Base-by-base conservation (phyloP, 1,139 yeast species). In the Candida buenavistaensis region DNA sequence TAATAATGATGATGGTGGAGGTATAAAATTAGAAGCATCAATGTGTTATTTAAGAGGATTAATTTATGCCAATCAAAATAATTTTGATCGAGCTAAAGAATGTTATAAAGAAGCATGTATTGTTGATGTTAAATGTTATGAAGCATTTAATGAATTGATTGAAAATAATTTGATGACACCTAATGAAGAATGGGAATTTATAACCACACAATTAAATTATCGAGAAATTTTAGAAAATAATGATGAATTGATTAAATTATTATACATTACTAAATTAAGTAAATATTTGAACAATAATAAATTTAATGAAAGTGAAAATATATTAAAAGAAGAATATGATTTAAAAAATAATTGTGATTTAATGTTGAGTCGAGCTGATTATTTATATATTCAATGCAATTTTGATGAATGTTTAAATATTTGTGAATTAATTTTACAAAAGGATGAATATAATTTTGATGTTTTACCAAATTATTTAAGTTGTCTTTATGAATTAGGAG, bases 51-150 rank as follows among this genome's bases (percentile, higher is more conserved):
- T 92, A 32, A 67, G 97, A 38, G 99, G 98, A 0, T 71, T 82
- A 39, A 82, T 92, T 4, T 89, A 81, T 55, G 78, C 94, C 4
- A 82, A 84, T 40, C 92, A 85, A 52, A 88, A 85, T 57, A 86
- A 87, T 57, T 83, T 87, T 54, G 95, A 85, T 22, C 70, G 75
- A 43, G 98, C 98, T 0, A 89, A 86, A 51, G 90, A 85, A 39
- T 84, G 95, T 39, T 90, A 81, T 53, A 80, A 81, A 50, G 96
- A 89, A 52, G 97, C 98, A 0, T 80, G 90, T 1, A 50, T 77
- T 45, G 88, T 86, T 1, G 98, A 94, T 57, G 90, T 86, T 8
- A 88, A 89, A 54, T 92, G 97, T 57, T 92, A 72, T 56, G 98
- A 94, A 48, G 97, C 98, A 0, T 88, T 88, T 55, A 79, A 86